A percentile compares a stretch with the other conserved stretches of the same genome.
phyloP scores from a whole-genome alignment of 2,329 filamentous ascomycete genomes.

The Arthrobotrys iridis region DNA sequence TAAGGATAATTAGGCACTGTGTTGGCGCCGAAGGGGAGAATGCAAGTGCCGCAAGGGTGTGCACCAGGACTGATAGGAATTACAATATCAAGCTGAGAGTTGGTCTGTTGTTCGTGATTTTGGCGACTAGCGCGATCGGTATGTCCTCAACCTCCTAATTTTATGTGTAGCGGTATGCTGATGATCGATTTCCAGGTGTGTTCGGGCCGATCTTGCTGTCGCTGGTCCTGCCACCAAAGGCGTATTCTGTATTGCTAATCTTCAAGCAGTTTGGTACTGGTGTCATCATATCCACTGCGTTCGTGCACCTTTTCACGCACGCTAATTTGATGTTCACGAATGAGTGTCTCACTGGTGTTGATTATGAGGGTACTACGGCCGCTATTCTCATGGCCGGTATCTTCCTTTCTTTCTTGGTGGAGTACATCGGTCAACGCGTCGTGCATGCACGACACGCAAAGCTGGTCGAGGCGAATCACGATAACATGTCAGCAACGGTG shows the following conservation, averaged over 20 bases:
- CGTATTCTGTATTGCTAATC: constrained; percentile 66
- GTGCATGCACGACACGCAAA: constrained; percentile 42
- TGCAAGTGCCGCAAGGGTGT: constrained; percentile 61
- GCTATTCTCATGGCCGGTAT: constrained; percentile 79
- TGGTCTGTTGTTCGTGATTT: constrained; percentile 76
- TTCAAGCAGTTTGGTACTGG: constrained; percentile 80
- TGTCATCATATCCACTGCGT: constrained; percentile 76
- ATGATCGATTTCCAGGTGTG: constrained; percentile 62
- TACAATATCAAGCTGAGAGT: constrained; percentile 76
- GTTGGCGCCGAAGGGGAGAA: constrained; percentile 60
- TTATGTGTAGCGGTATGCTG: background rate
- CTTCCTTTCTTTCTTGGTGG: constrained; percentile 76
- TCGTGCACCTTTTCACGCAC: constrained; percentile 77
- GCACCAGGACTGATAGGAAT: constrained; percentile 63
- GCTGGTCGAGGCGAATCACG: constrained; percentile 34
- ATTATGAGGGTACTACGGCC: constrained; percentile 75
- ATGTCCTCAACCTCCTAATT: constrained; percentile 41
- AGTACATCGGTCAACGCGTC: constrained; percentile 64
- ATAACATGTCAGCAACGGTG: constrained; percentile 2
- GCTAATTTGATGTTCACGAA: constrained; percentile 77
- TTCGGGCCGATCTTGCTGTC: constrained; percentile 74
- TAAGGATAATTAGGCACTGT: constrained; percentile 56
- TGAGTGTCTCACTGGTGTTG: constrained; percentile 72
- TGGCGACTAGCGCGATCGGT: constrained; percentile 74
- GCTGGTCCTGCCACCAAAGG: constrained; percentile 56